Conservation (phyloP, 768 basidiomycete species). For the Kwoniella sp. region DNA sequence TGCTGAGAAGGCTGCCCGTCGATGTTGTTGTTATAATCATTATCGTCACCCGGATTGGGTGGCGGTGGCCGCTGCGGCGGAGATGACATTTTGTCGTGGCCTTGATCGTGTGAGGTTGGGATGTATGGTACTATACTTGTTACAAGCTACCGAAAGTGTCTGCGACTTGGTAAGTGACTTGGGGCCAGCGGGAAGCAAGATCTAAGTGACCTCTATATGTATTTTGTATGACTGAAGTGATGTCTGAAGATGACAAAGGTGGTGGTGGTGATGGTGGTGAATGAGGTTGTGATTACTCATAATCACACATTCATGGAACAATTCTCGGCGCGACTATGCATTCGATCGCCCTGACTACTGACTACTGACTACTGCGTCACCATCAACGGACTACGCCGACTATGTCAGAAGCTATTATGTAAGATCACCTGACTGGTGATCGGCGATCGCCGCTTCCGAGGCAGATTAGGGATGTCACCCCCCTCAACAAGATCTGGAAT, state of each 20-base stretch:
- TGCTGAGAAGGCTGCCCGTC: not conserved
- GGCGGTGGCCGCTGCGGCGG: not conserved
- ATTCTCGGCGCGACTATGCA: not conserved
- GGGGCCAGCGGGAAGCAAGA: no score
- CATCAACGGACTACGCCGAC: not conserved
- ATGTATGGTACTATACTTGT: no score
- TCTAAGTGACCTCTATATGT: no score
- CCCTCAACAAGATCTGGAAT: no score
- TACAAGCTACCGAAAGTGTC: no score
- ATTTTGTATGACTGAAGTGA: not conserved
- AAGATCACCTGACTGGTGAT: not conserved
- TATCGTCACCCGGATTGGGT: slow-evolving; percentile 1
- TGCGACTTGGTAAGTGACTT: no score
- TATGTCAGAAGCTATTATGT: not conserved
- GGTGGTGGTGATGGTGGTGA: not conserved
- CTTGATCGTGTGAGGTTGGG: not conserved
- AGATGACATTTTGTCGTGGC: not conserved
- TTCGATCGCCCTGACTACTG: no score
- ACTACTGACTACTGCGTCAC: no score
- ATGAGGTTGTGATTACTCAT: not conserved
- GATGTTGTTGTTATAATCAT: not conserved
- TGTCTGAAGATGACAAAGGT: not conserved
- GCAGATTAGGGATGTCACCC: no score
- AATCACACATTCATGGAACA: not conserved
- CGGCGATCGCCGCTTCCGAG: not conserved